Evolutionary conservation across 345 rosid genomes (phyloP), one percentile per base, ranked within the genome.

Genomic region (Gossypium ekmanianum): DNA sequence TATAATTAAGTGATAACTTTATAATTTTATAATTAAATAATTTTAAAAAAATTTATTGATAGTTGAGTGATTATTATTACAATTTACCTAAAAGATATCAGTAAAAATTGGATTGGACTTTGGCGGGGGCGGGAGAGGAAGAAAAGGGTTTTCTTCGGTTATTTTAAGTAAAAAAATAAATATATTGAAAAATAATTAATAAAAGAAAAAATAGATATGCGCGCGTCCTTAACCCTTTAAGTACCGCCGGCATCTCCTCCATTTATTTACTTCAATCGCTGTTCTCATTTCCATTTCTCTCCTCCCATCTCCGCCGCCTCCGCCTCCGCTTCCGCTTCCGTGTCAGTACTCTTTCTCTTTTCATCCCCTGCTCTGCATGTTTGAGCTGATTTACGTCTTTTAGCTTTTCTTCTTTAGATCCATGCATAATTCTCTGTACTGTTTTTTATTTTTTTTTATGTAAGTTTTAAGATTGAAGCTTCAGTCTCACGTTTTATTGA

Each of bases 241-340:
- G 84, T 83, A 26, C 79, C 82, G 72, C 89, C 91, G 83, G 80
- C 77, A 34, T 75, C 87, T 70, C 41, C 85, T 12, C 83, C 84
- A 22, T 71, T 83, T 26, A 74, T 84, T 68, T 79, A 86, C 70
- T 70, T 85, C 76, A 71, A 29, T 83, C 78, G 80, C 20, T 68
- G 79, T 55, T 71, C 86, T 44, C 81, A 7, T 26, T 45, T 78
- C 26, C 86, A 26, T 77, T 78, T 4, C 16, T 29, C 52, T 43
- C 34, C 54, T 39, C 16, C 26, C 14, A 3, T 17, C 48, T n/a
- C 7, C 26, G 22, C 62, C 12, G 26, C 79, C 76, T 34, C 41
- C 41, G 74, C 86, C 79, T 63, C 90, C 79, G 92, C 51, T 2
- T 47, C 48, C 11, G 48, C 48, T 7, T 45, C 12, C 12, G 13